A percentile compares a stretch with the other conserved stretches of the same genome.
Evolutionary conservation across 495 filamentous ascomycete genomes (phyloP).

Genomic region (Hyaloscypha finlandica): DNA sequence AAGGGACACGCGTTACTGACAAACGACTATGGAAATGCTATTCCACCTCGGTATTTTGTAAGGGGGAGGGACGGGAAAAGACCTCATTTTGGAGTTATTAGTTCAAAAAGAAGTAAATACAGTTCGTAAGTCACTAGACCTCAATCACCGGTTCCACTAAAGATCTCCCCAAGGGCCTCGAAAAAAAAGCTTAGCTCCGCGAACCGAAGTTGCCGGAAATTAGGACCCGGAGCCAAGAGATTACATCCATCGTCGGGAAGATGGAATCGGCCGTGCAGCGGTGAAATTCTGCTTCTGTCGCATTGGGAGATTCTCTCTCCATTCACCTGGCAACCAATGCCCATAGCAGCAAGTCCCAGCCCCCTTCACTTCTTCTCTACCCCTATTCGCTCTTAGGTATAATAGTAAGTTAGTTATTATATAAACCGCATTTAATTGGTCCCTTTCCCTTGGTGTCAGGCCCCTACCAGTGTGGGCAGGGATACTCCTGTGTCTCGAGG

Average conservation of each 20-base stretch:
- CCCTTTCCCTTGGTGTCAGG: too few relatives aligned
- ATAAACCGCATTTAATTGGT: too few relatives aligned
- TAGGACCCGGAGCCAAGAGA: background rate
- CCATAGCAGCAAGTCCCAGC: too few relatives aligned
- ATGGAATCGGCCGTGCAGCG: background rate
- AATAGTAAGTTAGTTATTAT: too few relatives aligned
- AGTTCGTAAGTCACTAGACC: background rate
- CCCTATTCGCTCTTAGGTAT: too few relatives aligned
- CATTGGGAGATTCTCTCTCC: background rate
- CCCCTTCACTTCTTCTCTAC: too few relatives aligned
- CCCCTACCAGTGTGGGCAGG: too few relatives aligned
- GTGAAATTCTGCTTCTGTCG: background rate
- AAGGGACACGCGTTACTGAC: background rate
- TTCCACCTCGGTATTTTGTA: background rate
- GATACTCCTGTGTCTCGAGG: background rate
- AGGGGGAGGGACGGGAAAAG: constrained; percentile 1
- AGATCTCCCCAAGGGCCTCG: background rate
- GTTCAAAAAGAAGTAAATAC: background rate
- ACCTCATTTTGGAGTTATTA: background rate
- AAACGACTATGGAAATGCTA: background rate
- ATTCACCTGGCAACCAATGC: too few relatives aligned
- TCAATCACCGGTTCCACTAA: background rate
- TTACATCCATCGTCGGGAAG: background rate
- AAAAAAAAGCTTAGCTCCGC: background rate
- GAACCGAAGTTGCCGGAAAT: background rate